Percentiles rank a stretch among this genome's conserved stretches.
These are phyloP conservation scores for Ambrosia hybrid DNA, from an alignment of 140 eudicot genomes.

Conservation along the genomic window DNA sequence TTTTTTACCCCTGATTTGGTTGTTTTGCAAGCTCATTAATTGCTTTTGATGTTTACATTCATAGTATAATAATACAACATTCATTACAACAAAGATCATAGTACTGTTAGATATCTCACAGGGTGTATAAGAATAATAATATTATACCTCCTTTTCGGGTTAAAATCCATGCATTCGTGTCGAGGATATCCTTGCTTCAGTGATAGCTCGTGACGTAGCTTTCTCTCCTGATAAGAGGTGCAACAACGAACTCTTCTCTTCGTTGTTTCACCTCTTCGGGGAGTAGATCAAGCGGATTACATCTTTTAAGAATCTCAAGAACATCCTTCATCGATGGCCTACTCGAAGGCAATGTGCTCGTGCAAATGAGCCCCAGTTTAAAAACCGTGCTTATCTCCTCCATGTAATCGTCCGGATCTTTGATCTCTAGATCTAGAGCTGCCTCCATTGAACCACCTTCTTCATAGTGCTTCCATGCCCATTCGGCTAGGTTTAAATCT, in stretches of 20 bases:
- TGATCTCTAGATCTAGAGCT: constrained; percentile 50
- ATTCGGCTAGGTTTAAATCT: constrained; percentile 62
- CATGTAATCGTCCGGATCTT: constrained; percentile 30
- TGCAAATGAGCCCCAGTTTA: constrained; percentile 74
- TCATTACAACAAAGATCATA: neutral
- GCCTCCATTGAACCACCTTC: constrained; percentile 49
- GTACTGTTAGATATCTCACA: neutral
- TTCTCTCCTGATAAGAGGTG: constrained; percentile 54
- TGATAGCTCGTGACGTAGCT: constrained; percentile 47
- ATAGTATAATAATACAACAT: neutral
- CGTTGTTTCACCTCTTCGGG: constrained; percentile 40
- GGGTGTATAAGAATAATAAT: neutral
- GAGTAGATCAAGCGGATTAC: constrained; percentile 23
- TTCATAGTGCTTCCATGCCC: constrained; percentile 81
- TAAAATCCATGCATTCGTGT: constrained; percentile 7
- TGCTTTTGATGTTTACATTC: neutral
- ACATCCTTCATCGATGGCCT: constrained; percentile 86
- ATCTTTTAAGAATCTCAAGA: constrained; percentile 53
- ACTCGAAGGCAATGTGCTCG: constrained; percentile 57
- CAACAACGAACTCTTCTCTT: constrained; percentile 41
- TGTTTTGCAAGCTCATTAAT: neutral
- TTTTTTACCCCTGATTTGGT: neutral
- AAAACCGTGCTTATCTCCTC: constrained; percentile 59
- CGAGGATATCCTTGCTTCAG: constrained; percentile 26
- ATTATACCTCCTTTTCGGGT: neutral